phyloP scores from a whole-genome alignment of 176 grass and related monocot species.

The Hordeum vulgare region MorexV3_pseudomolecules_assembly NC_058520.1:197534030-197534529 shows the following conservation, averaged over 20 bases:
- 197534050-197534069: background rate
- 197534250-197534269: background rate
- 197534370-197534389: background rate
- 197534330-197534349: background rate
- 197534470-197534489: slow-evolving; percentile 91
- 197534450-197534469: slow-evolving; percentile 60
- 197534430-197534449: slow-evolving; percentile 39
- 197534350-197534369: background rate
- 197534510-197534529: slow-evolving; percentile 72
- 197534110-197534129: background rate
- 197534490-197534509: slow-evolving; percentile 73
- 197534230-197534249: background rate
- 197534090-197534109: background rate
- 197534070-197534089: background rate
- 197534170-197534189: background rate
- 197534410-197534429: background rate
- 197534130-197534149: background rate
- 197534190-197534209: background rate
- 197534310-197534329: background rate
- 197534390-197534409: background rate
- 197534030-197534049: background rate
- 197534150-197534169: background rate
- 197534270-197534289: background rate
- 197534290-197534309: background rate
- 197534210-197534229: background rate